Base-by-base conservation (phyloP, 1,139 yeast genomes). In the Diutina sp. region DNA sequence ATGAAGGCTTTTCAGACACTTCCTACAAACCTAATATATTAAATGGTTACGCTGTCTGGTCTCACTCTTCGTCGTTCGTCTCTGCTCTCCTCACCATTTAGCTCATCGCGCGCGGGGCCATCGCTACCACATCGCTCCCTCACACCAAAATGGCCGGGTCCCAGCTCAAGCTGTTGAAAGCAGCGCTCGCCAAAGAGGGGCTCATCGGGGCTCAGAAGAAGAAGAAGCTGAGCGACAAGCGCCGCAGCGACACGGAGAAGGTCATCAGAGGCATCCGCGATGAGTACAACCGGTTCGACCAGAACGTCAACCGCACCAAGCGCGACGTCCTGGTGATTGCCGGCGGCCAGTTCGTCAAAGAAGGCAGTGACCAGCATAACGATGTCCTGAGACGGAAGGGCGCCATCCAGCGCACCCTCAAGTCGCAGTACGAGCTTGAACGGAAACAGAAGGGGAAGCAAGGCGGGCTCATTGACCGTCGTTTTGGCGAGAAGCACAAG, bases 271-370 rank as follows among this genome's bases (percentile, higher is more conserved):
- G 78, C 58, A 87, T 93, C 61, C 79, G 98, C 65, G 82, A 80
- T 57, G 85, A 90, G 63, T 91, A 91, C 74, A 91, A 90, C 69
- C 95, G 95, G 30, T 95, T 93, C 69, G 99, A 91, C 65, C 77
- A 83, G 55, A 86, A 88, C 64, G 76, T 83, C 54, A 85, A 85
- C 60, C 77, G 87, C 61, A 80, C 81, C 57, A 91, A 91, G 67
- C 77, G 82, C 61, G 85, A 82, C 61, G 87, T 83, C 56, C 77
- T 83, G 16, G 76, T 79, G 28, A 74, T 78, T 30, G 69, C 76
- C 56, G 82, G 83, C 0, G 80, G 85, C 14, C 75, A 78, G 57
- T 75, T 77, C 58, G 80, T 79, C 12, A 79, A 77, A 58, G 81
- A 85, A 18, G 84, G 90, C 0, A 84, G 83, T 38, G 68, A 69